Conservation (phyloP, 495 filamentous ascomycete species). For the Penicillium steckii region DNA sequence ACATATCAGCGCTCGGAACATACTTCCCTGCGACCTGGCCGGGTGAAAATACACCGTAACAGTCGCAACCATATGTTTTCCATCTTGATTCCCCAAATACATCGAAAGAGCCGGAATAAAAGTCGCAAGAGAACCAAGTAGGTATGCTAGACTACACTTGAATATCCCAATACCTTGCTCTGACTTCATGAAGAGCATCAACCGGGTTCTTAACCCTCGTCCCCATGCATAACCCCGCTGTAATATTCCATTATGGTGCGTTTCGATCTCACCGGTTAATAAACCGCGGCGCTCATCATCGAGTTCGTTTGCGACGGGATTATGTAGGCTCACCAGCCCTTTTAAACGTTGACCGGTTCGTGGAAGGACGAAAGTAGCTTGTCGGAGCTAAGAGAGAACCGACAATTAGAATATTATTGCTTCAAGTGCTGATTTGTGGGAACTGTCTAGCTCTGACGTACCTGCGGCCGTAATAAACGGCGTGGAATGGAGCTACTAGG, state of each 20-base stretch:
- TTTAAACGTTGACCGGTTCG: constrained; percentile 53
- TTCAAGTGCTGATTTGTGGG: no score
- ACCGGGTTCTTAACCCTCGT: constrained; percentile 12
- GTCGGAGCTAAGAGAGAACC: constrained; percentile 54
- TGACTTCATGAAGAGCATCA: constrained; percentile 46
- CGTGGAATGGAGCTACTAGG: constrained; percentile 33
- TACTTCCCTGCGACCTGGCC: constrained; percentile 84
- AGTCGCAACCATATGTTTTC: constrained; percentile 93
- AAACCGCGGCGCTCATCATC: constrained; percentile 42
- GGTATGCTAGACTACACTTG: constrained; percentile 92
- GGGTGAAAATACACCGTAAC: constrained; percentile 96
- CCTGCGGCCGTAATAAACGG: constrained; percentile 41
- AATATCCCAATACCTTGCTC: constrained; percentile 71
- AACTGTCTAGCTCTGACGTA: constrained; percentile 15
- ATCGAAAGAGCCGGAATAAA: constrained; percentile 72
- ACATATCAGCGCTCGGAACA: constrained; percentile 85
- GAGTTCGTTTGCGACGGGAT: constrained; percentile 16
- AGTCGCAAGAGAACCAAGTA: constrained; percentile 83
- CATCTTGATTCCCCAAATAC: constrained; percentile 81
- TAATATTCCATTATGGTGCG: constrained; percentile 13
- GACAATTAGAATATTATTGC: no score
- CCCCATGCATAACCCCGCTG: constrained; percentile 10
- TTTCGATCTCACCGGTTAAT: constrained; percentile 31
- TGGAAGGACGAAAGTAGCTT: constrained; percentile 54
- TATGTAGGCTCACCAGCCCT: constrained; percentile 48